Evolutionary conservation across 371 early-diverging fungal genomes (phyloP).

Genomic region (Syncephalastrum racemosum): DNA sequence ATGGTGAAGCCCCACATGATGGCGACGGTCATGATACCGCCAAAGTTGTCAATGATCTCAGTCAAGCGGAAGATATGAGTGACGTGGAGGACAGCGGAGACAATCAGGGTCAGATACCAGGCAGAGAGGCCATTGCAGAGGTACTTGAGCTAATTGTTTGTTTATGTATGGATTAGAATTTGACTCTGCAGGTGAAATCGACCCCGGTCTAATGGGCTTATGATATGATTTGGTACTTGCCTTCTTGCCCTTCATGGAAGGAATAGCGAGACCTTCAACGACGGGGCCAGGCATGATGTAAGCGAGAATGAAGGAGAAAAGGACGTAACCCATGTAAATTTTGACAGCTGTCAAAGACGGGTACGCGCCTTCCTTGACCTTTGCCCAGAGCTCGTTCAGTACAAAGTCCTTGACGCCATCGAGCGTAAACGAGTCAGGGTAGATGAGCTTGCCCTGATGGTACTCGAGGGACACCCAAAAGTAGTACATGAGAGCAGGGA

Average conservation of each 20-base stretch:
- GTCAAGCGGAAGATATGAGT: slow-evolving; percentile 54
- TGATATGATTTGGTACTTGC: slow-evolving; percentile 24
- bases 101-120: slow-evolving; percentile 53
- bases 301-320: slow-evolving; percentile 59
- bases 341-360: slow-evolving; percentile 56
- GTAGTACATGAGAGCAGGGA: slow-evolving; percentile 74
- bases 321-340: slow-evolving; percentile 61
- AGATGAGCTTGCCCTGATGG: slow-evolving; percentile 59
- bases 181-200: not conserved
- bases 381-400: slow-evolving; percentile 42
- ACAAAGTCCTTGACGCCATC: slow-evolving; percentile 42
- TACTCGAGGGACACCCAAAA: slow-evolving; percentile 70
- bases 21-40: slow-evolving; percentile 58
- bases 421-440: slow-evolving; percentile 42
- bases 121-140: slow-evolving; percentile 59
- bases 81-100: slow-evolving; percentile 49
- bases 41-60: slow-evolving; percentile 62
- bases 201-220: not conserved
- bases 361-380: slow-evolving; percentile 41
- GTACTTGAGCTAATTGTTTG: slow-evolving; percentile 44
- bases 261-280: slow-evolving; percentile 68
- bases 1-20: slow-evolving; percentile 58
- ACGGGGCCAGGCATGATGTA: slow-evolving; percentile 70
- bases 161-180: not conserved
- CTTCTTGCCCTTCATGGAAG: slow-evolving; percentile 58